Percentiles rank a stretch among this genome's conserved stretches.
Evolutionary conservation across 2,329 filamentous ascomycete genomes (phyloP).

Genomic region (Pseudogymnoascus sp.): DNA sequence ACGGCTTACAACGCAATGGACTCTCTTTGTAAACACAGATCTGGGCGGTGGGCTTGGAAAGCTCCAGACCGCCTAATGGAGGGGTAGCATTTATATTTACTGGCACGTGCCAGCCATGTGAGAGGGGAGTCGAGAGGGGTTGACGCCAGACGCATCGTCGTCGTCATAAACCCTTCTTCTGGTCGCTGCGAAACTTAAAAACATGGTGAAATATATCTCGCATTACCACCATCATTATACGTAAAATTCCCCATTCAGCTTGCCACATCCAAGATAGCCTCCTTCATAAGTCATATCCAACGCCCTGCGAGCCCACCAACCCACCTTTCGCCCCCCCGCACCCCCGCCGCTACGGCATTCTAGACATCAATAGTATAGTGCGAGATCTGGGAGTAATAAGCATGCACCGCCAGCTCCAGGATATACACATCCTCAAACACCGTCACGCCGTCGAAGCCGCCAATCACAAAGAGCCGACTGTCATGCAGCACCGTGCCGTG

Average conservation of each 20-base stretch:
- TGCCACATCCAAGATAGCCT: not conserved
- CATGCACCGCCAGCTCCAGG: constrained; percentile 61
- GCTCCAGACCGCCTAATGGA: not conserved
- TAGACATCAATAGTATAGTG: constrained; percentile 64
- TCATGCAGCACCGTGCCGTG: constrained; percentile 61
- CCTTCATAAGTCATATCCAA: constrained; percentile 8
- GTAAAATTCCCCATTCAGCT: not conserved
- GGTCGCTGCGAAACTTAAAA: not conserved
- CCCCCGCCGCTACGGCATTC: not conserved
- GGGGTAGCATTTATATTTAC: not conserved
- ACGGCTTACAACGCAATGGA: not conserved
- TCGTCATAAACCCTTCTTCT: not conserved
- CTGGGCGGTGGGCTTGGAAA: not conserved
- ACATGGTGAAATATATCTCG: not conserved
- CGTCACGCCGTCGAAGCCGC: constrained; percentile 60
- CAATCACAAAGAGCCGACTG: constrained; percentile 55
- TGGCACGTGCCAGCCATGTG: not conserved
- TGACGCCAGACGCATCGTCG: not conserved
- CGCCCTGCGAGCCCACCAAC: not conserved
- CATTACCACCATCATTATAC: constrained; percentile 6
- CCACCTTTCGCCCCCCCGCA: not conserved
- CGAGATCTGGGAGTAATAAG: constrained; percentile 67
- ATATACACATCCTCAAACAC: constrained; percentile 63
- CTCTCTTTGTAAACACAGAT: not conserved
- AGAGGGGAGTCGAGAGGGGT: not conserved